These are phyloP conservation scores for Trichophyton equinum DNA, from an alignment of 2,329 filamentous ascomycete species.

Conservation along the genomic window DNA sequence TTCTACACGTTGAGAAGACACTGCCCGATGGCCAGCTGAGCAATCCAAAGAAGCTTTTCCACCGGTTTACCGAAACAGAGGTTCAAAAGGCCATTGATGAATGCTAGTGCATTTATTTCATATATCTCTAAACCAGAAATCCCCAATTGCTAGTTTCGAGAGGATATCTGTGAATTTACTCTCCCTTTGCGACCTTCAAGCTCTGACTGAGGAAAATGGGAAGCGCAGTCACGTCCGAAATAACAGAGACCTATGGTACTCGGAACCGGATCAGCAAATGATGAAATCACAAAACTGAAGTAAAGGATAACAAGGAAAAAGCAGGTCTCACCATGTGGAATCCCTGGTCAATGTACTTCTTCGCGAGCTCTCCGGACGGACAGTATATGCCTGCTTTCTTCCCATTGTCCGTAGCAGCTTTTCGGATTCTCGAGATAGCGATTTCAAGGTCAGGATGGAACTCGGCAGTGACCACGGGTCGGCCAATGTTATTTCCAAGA, in stretches of 20 bases:
- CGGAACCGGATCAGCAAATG: background rate
- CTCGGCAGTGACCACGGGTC: conserved; percentile 36
- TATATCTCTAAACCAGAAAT: background rate
- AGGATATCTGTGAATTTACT: background rate
- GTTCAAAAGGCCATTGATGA: conserved; percentile 44
- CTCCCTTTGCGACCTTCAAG: conserved; percentile 24
- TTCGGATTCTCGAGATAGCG: conserved; percentile 41
- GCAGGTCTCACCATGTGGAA: conserved; percentile 41
- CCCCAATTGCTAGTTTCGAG: background rate
- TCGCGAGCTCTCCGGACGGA: conserved; percentile 40
- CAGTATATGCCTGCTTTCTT: conserved; percentile 46
- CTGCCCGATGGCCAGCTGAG: conserved; percentile 38
- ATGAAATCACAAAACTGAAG: too few relatives aligned
- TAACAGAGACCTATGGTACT: conserved; percentile 25
- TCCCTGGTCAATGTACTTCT: conserved; percentile 40
- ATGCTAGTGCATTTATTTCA: conserved; percentile 3
- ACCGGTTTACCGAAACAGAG: conserved; percentile 47
- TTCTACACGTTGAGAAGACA: conserved; percentile 45
- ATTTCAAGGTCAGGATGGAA: conserved; percentile 40
- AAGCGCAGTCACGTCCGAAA: conserved; percentile 36
- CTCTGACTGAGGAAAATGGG: conserved; percentile 29
- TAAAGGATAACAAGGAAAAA: background rate
- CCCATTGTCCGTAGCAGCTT: conserved; percentile 40
- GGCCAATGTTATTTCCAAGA: conserved; percentile 46
- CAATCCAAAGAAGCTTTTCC: conserved; percentile 50